These are phyloP conservation scores for Elongisporangium prolatum DNA, from an alignment of 352 stramenopile species.

Conservation along the genomic window DNA sequence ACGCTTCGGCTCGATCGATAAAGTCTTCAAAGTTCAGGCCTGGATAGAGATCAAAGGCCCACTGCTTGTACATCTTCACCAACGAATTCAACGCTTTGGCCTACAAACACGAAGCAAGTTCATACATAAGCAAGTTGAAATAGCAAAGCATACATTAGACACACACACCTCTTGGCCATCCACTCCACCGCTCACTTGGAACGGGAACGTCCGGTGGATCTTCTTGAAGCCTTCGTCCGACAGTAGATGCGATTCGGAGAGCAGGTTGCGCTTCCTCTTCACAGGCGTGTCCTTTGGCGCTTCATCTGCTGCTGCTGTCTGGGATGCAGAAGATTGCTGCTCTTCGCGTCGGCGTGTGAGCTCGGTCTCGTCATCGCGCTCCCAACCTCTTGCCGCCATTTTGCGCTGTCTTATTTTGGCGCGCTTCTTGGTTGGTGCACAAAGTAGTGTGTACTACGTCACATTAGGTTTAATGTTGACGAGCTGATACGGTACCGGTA, in stretches of 20 bases:
- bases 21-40: conserved; percentile 84
- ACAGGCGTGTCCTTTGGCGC: conserved; percentile 2
- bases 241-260: conserved; percentile 65
- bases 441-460: neutral
- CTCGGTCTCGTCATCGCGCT: conserved; percentile 42
- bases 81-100: conserved; percentile 56
- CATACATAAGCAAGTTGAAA: neutral
- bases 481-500: no score
- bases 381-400: conserved; percentile 53
- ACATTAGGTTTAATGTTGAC: neutral
- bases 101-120: conserved; percentile 8
- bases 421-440: neutral
- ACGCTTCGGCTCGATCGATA: conserved; percentile 48
- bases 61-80: conserved; percentile 83
- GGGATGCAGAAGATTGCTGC: conserved; percentile 3
- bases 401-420: neutral
- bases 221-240: conserved; percentile 61
- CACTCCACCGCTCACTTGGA: conserved; percentile 50
- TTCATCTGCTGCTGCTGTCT: neutral
- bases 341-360: conserved; percentile 18
- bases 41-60: conserved; percentile 79
- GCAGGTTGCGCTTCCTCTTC: conserved; percentile 46
- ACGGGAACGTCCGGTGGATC: conserved; percentile 68
- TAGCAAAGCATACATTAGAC: conserved; percentile 4
- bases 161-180: conserved; percentile 44